Evolutionary conservation across 768 basidiomycete genomes (phyloP), one percentile per base, ranked within the genome.

Genomic region (Exidia glandulosa): DNA sequence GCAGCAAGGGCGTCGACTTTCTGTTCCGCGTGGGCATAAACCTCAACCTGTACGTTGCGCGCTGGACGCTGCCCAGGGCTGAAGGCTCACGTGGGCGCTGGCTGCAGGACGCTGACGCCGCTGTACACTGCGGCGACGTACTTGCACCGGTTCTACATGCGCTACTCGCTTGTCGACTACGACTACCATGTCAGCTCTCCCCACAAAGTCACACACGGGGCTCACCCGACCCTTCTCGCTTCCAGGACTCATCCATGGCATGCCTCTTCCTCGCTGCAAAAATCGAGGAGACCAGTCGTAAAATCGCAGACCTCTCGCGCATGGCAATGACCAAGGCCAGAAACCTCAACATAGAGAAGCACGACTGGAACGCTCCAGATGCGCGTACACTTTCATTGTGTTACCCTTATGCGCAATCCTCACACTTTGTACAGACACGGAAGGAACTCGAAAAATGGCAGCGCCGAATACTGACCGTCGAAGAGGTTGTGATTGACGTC

Each of bases 121-220:
- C 81, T 91, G 75, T 87, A 87, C 66, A 90, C 91, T 29, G 89
- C 91, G 29, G 89, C 90, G 29, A 88, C 87, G 5, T 93, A 90
- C 87, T 90, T 92, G 64, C 91, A 93, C 71, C 80, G 91, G 13
- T 93, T 93, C 71, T 93, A 88, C 71, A 90, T 93, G 90, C 80
- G 90, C 61, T 85, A 81, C 69, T 82, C 89, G 30, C 82, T 90
- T 81, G 84, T 87, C 66, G 87, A 90, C 66, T 87, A 88, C 66
- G 86, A 88, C 64, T 80, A 84, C 45, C 87, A 88, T 77, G 90
- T 87, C 72, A 63, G 76, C 61, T 61, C n/a, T 58, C 54, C 58
- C 32, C 3, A 57, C 12, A 55, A 16, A 27, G 3, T 2, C 32
- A 27, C 16, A 13, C 57, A 45, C 2, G 12, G 33, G 16, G 47